These are phyloP conservation scores for Naganishia albida DNA, from an alignment of 1,284 basidiomycete genomes.

Conservation along the genomic window DNA sequence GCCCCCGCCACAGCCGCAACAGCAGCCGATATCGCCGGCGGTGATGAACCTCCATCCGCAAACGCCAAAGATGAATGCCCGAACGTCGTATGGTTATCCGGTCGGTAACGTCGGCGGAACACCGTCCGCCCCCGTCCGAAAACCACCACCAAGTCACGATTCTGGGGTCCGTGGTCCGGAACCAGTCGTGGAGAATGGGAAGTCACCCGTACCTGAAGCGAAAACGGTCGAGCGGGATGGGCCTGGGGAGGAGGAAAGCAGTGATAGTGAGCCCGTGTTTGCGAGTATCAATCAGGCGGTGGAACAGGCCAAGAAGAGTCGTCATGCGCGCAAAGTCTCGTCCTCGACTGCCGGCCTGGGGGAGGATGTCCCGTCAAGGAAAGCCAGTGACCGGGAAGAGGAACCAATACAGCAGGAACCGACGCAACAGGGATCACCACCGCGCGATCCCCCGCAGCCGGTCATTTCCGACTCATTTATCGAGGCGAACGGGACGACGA, in stretches of 20 bases:
- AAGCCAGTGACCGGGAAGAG: background rate
- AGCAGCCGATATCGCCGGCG: conserved; percentile 14
- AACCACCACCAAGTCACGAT: conserved; percentile 7
- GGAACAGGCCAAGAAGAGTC: conserved; percentile 15
- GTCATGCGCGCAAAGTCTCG: background rate
- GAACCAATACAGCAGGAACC: background rate
- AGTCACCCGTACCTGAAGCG: no score
- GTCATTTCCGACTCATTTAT: conserved; percentile 11
- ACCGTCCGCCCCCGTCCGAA: background rate
- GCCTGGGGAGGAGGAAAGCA: conserved; percentile 7
- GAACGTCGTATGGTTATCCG: conserved; percentile 16
- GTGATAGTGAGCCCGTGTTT: conserved; percentile 29
- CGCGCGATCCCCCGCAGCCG: background rate
- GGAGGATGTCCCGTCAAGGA: conserved; percentile 1
- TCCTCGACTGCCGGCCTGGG: background rate
- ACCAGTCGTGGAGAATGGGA: background rate
- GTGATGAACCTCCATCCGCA: conserved; percentile 9
- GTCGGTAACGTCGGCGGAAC: background rate
- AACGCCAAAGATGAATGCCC: conserved; percentile 20
- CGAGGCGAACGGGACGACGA: background rate
- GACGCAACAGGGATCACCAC: background rate
- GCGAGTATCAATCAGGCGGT: conserved; percentile 28
- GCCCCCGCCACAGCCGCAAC: no score
- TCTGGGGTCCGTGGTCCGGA: conserved; percentile 1
- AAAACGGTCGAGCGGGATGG: background rate